Evolutionary conservation across 1,284 basidiomycete species (phyloP).

Genomic region (Boletus mariae): DNA sequence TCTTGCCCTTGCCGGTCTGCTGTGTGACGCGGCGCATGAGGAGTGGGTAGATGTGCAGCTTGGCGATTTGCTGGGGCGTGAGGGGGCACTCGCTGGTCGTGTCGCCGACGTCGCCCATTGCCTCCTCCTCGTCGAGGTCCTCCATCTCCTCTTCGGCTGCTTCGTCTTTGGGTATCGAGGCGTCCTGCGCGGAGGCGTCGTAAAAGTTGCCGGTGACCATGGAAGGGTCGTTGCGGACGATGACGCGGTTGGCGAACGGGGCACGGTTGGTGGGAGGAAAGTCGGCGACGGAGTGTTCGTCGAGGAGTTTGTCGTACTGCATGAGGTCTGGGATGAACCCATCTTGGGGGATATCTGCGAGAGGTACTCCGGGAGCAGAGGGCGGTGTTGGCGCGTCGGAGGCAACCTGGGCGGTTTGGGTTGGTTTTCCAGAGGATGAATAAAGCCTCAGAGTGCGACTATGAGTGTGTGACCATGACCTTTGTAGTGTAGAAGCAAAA

Average conservation of each 20-base stretch:
- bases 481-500: slow-evolving; percentile 12
- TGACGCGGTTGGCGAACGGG: slow-evolving; percentile 55
- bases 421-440: slow-evolving; percentile 8
- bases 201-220: slow-evolving; percentile 30
- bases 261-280: slow-evolving; percentile 48
- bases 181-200: slow-evolving; percentile 11
- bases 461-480: slow-evolving; percentile 6
- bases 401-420: slow-evolving; percentile 5
- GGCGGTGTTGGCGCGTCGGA: neutral
- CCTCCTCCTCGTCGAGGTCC: slow-evolving; percentile 20
- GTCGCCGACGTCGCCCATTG: slow-evolving; percentile 23
- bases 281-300: slow-evolving; percentile 51
- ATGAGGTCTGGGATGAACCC: slow-evolving; percentile 54
- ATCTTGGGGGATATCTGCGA: slow-evolving; percentile 23
- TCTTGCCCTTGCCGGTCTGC: slow-evolving; percentile 86
- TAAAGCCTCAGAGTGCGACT: slow-evolving; percentile 11
- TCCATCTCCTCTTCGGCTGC: slow-evolving; percentile 17
- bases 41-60: slow-evolving; percentile 57
- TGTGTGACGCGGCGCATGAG: slow-evolving; percentile 64
- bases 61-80: slow-evolving; percentile 24
- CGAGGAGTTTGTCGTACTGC: slow-evolving; percentile 55
- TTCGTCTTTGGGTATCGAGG: slow-evolving; percentile 7
- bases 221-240: slow-evolving; percentile 57
- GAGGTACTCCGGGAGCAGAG: slow-evolving; percentile 17
- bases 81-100: slow-evolving; percentile 21